Evolutionary conservation across 208 protist genomes (phyloP).

Genomic region (Leishmania martiniquensis): DNA sequence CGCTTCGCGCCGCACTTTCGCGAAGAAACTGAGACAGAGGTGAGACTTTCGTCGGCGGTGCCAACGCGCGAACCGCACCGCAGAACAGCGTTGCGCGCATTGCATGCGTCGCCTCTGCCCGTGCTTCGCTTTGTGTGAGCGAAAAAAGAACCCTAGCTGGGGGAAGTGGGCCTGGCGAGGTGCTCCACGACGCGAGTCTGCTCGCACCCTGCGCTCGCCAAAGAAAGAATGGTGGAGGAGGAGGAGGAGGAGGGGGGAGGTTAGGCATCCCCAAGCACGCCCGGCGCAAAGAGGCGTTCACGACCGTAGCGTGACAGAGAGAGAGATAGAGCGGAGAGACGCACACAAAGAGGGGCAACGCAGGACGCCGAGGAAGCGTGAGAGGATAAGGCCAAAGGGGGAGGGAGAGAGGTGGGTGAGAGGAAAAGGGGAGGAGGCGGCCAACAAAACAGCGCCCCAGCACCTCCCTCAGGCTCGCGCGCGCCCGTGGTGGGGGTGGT

Average conservation of each 20-base stretch:
- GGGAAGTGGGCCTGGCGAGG: too few species aligned
- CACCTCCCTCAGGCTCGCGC: not conserved
- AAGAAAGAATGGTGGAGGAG: too few species aligned
- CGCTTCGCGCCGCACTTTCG: not conserved
- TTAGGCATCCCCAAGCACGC: too few species aligned
- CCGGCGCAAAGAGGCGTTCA: too few species aligned
- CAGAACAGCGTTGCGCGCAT: constrained; percentile 5
- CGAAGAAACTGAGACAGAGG: constrained; percentile 11
- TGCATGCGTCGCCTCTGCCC: not conserved
- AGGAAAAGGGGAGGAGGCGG: not conserved
- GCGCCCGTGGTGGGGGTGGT: not conserved
- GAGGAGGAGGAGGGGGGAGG: too few species aligned
- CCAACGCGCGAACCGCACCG: not conserved
- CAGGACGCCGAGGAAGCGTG: too few species aligned
- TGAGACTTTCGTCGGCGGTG: not conserved
- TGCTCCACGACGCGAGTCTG: not conserved
- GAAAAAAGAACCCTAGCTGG: not conserved
- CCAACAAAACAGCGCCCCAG: not conserved
- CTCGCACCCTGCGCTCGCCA: not conserved
- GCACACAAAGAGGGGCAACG: not conserved
- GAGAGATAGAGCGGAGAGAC: not conserved
- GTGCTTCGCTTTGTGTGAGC: not conserved
- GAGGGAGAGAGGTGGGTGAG: not conserved
- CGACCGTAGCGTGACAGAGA: not conserved
- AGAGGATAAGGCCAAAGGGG: not conserved